phyloP scores from a whole-genome alignment of 495 filamentous ascomycete species.

The Trichoderma virens region DNA sequence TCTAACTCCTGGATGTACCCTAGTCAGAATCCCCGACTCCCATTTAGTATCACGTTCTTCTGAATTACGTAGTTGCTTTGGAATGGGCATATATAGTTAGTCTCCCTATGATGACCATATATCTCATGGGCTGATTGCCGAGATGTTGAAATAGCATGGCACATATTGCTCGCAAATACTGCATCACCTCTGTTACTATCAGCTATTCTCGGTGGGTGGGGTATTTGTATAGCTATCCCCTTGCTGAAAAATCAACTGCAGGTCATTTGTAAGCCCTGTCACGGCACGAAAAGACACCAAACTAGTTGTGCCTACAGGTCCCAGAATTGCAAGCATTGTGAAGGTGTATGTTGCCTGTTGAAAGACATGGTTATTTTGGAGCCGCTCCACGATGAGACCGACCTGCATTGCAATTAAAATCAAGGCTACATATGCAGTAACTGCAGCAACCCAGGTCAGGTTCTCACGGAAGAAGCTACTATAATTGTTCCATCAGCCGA shows the following conservation, averaged over 20 bases:
- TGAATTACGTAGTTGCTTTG: too few species aligned
- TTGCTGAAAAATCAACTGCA: background rate
- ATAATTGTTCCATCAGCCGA: constrained; percentile 25
- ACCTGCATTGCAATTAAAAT: constrained; percentile 55
- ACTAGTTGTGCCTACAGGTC: constrained; percentile 12
- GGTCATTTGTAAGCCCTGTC: background rate
- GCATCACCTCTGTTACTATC: too few species aligned
- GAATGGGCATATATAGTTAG: too few species aligned
- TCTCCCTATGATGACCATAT: too few species aligned
- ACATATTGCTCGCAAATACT: too few species aligned
- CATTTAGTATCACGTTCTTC: too few species aligned
- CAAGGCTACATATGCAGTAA: constrained; percentile 44
- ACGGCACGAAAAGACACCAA: background rate
- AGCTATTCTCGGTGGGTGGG: too few species aligned
- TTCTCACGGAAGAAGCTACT: constrained; percentile 37
- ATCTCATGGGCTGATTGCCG: too few species aligned
- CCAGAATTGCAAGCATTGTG: constrained; percentile 41
- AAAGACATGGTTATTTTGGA: constrained; percentile 34
- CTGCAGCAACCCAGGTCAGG: constrained; percentile 35
- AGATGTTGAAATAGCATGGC: too few species aligned
- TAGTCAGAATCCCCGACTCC: too few species aligned
- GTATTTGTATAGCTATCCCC: background rate
- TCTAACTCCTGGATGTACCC: too few species aligned
- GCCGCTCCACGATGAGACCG: constrained; percentile 37
- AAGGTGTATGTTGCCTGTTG: constrained; percentile 45